Evolutionary conservation across 257 asterid species (phyloP).

Genomic region (Capsicum chinense): DNA sequence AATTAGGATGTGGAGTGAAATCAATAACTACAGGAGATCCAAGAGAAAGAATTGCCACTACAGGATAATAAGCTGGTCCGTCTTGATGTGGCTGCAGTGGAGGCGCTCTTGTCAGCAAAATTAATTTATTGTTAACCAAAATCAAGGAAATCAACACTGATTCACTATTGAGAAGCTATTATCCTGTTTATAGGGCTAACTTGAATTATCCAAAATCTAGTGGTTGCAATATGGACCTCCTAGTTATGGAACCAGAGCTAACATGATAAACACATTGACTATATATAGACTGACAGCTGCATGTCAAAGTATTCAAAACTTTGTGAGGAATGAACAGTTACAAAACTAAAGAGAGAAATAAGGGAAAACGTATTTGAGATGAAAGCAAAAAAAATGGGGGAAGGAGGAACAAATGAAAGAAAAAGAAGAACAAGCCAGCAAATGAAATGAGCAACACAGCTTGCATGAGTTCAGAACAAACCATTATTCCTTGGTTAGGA

Average conservation of each 20-base stretch:
- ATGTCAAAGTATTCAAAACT: slow-evolving; percentile 13
- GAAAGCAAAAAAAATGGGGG: neutral
- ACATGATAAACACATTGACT: slow-evolving; percentile 10
- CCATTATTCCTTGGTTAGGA: slow-evolving; percentile 94
- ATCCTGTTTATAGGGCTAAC: neutral
- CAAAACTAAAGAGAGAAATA: neutral
- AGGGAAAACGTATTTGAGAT: neutral
- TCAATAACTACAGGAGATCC: slow-evolving; percentile 90
- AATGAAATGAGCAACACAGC: neutral
- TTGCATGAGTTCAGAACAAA: slow-evolving; percentile 35
- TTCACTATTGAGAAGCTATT: neutral
- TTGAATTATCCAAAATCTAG: neutral
- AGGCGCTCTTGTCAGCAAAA: slow-evolving; percentile 28
- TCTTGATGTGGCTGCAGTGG: slow-evolving; percentile 85
- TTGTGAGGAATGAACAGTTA: neutral
- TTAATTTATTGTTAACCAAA: slow-evolving; percentile 19
- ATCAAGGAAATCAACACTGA: slow-evolving; percentile 9
- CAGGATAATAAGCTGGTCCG: slow-evolving; percentile 90
- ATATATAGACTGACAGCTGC: neutral
- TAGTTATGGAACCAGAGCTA: neutral
- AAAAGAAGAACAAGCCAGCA: slow-evolving; percentile 1
- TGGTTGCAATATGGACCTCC: neutral
- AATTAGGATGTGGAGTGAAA: slow-evolving; percentile 74
- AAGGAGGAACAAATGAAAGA: slow-evolving; percentile 5
- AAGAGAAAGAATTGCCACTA: slow-evolving; percentile 91